A percentile compares a stretch with the other conserved stretches of the same genome.
phyloP scores from a whole-genome alignment of 2,329 filamentous ascomycete genomes.

The Epichloe glyceriae region DNA sequence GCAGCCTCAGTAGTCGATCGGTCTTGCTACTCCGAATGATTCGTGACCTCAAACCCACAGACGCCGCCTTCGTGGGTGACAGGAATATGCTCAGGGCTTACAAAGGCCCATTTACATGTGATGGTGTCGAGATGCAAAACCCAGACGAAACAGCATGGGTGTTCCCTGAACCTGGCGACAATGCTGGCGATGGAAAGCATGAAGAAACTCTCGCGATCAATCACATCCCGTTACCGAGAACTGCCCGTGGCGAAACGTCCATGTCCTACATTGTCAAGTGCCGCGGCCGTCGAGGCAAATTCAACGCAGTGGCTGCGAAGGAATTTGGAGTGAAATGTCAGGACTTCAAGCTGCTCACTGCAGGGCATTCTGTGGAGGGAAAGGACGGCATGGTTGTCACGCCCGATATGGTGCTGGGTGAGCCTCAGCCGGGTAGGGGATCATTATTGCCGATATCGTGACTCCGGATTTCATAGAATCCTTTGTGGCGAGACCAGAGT shows the following conservation, averaged over 20 bases:
- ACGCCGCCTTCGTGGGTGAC: conserved; percentile 43
- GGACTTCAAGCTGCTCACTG: conserved; percentile 47
- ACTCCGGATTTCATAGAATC: conserved; percentile 54
- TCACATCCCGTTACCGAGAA: conserved; percentile 45
- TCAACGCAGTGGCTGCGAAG: conserved; percentile 52
- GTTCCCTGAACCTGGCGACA: conserved; percentile 11
- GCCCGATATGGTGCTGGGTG: conserved; percentile 74
- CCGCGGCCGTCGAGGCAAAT: conserved; percentile 67
- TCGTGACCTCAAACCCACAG: conserved; percentile 16
- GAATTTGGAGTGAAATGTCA: conserved; percentile 47
- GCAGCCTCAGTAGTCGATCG: conserved; percentile 13
- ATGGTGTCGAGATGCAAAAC: conserved; percentile 10
- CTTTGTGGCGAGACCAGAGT: conserved; percentile 60
- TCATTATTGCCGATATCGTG: conserved; percentile 72
- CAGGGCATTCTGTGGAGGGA: conserved; percentile 49
- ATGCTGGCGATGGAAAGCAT: conserved; percentile 5
- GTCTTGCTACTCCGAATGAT: conserved; percentile 15
- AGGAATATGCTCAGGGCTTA: conserved; percentile 58
- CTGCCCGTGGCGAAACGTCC: conserved; percentile 51
- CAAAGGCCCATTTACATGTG: conserved; percentile 38
- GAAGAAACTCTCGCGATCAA: conserved; percentile 12
- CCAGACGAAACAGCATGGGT: conserved; percentile 16
- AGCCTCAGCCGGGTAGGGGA: conserved; percentile 50
- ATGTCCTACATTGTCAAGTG: conserved; percentile 80
- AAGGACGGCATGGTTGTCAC: conserved; percentile 57